These are phyloP conservation scores for Microcyclosporella mali DNA, from an alignment of 2,329 filamentous ascomycete species.

Conservation along the genomic window DNA sequence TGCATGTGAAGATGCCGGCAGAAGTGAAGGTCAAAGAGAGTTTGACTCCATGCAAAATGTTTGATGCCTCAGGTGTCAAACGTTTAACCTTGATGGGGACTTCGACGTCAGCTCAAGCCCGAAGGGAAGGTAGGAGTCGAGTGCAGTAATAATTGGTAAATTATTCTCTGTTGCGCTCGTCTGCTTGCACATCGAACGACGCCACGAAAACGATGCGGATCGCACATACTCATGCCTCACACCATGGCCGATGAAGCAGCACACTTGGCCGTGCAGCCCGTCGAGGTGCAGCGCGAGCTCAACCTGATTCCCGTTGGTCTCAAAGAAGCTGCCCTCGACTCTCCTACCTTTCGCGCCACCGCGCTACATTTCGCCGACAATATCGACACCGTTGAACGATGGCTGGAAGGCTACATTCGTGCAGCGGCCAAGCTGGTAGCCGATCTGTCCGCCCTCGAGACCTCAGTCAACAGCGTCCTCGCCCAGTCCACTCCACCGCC, in stretches of 20 bases:
- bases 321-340: slow-evolving; percentile 93
- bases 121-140: too few species aligned
- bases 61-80: too few species aligned
- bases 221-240: background rate
- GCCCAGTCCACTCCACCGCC: slow-evolving; percentile 67
- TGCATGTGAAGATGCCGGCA: too few species aligned
- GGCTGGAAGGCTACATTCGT: slow-evolving; percentile 70
- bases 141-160: too few species aligned
- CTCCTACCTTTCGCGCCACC: slow-evolving; percentile 86
- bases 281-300: slow-evolving; percentile 9
- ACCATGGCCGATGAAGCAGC: slow-evolving; percentile 11
- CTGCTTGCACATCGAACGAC: too few species aligned
- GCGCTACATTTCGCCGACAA: slow-evolving; percentile 84
- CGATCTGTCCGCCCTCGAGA: slow-evolving; percentile 69
- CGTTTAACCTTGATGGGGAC: too few species aligned
- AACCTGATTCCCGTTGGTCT: slow-evolving; percentile 46
- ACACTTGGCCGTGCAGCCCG: slow-evolving; percentile 3
- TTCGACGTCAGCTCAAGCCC: too few species aligned
- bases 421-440: slow-evolving; percentile 56
- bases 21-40: too few species aligned
- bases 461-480: slow-evolving; percentile 70
- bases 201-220: background rate
- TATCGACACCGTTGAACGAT: slow-evolving; percentile 82
- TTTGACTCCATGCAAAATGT: too few species aligned
- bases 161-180: too few species aligned